Evolutionary conservation across 1,139 yeast genomes (phyloP).

Genomic region (Candida sp.): DNA sequence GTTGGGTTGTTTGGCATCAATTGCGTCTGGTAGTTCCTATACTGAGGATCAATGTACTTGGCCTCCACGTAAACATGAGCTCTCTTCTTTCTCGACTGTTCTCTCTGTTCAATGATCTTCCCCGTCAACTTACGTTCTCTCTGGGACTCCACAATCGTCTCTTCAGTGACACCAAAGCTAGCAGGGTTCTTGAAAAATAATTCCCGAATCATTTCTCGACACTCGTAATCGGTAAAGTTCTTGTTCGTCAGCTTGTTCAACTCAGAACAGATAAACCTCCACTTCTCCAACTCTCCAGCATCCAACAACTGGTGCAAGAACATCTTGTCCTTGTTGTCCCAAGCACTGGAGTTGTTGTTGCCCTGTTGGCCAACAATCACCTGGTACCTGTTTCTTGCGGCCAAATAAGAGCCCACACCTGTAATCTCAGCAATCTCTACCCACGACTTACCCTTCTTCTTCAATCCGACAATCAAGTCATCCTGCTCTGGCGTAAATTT

Average conservation of each 20-base stretch:
- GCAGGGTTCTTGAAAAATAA: slow-evolving; percentile 63
- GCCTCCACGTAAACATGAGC: slow-evolving; percentile 1
- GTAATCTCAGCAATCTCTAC: slow-evolving; percentile 74
- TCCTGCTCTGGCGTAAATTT: slow-evolving; percentile 76
- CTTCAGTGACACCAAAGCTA: slow-evolving; percentile 59
- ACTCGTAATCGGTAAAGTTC: slow-evolving; percentile 54
- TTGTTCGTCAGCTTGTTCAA: slow-evolving; percentile 64
- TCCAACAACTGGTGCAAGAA: slow-evolving; percentile 59
- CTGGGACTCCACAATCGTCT: slow-evolving; percentile 38
- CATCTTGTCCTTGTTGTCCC: slow-evolving; percentile 64
- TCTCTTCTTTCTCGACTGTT: slow-evolving; percentile 17
- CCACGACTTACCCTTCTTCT: slow-evolving; percentile 72
- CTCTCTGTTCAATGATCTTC: slow-evolving; percentile 34
- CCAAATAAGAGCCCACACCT: slow-evolving; percentile 68
- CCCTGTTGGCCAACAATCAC: slow-evolving; percentile 88
- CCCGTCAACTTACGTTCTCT: slow-evolving; percentile 45
- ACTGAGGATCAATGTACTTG: slow-evolving; percentile 5
- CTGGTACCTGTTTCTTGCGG: slow-evolving; percentile 81
- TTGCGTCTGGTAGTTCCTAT: slow-evolving; percentile 5
- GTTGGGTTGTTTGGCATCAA: neutral
- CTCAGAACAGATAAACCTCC: slow-evolving; percentile 68
- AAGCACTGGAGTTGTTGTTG: slow-evolving; percentile 64
- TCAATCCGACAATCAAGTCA: slow-evolving; percentile 61
- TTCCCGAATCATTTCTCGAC: slow-evolving; percentile 57
- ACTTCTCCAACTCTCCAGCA: slow-evolving; percentile 73